phyloP scores from a whole-genome alignment of 1,139 yeast genomes.

The Taphrina confusa region DNA sequence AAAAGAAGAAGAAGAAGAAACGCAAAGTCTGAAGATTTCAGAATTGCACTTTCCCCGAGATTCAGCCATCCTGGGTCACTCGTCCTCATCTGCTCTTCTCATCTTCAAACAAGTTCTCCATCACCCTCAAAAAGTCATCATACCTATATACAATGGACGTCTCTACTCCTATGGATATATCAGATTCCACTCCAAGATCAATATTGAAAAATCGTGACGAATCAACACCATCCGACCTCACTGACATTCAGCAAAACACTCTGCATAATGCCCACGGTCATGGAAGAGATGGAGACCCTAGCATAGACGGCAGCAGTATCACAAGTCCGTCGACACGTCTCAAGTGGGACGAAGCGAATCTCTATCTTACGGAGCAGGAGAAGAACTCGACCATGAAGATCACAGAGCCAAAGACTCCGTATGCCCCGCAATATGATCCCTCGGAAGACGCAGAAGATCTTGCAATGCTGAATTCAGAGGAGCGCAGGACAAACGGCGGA shows the following conservation, averaged over 20 bases:
- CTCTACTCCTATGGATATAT: neutral
- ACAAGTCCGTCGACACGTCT: constrained; percentile 47
- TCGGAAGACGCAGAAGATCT: constrained; percentile 72
- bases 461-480: constrained; percentile 57
- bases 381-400: constrained; percentile 76
- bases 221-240: neutral
- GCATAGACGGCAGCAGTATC: neutral
- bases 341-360: constrained; percentile 73
- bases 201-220: constrained; percentile 22
- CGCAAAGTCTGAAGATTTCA: no score
- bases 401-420: constrained; percentile 97
- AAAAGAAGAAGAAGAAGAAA: no score
- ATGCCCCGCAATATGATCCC: constrained; percentile 88
- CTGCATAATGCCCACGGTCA: constrained; percentile 19
- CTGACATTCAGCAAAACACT: constrained; percentile 24
- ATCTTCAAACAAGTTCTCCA: no score
- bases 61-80: no score
- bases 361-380: constrained; percentile 67
- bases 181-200: neutral
- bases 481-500: constrained; percentile 41
- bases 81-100: no score
- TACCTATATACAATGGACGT: no score
- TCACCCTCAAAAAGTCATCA: no score
- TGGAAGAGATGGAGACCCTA: constrained; percentile 7
- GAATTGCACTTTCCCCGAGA: no score